Evolutionary conservation across 2,329 filamentous ascomycete species (phyloP), one percentile per base, ranked within the genome.

Genomic region (Xylariaceae sp.): DNA sequence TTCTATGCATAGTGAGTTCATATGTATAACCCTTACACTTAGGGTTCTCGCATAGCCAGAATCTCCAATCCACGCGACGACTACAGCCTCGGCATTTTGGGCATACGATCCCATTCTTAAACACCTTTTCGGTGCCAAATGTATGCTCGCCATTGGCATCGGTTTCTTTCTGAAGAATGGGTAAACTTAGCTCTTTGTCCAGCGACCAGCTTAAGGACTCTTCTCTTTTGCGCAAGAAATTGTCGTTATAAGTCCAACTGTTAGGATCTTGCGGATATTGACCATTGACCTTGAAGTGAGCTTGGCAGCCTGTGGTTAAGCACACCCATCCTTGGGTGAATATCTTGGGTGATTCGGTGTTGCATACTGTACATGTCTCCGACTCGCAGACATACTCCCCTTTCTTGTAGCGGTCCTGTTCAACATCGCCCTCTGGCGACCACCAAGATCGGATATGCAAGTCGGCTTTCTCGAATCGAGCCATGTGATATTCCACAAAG

Each of bases 51-150:
- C 84, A 89, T 19, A 65, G 60, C 83, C 82, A 87, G 1, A 72
- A 69, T 4, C 62, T 63, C 81, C 83, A 89, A 18, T 70, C 61
- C 12, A 73, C 66, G 1, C 85, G 72, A 2, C 78, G 71, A 32
- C 72, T 79, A 51, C 84, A 87, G 31, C 77, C 72, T 0, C 69
- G 64, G 48, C 86, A 89, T 2, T 63, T 44, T 0, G 78, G 79
- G 50, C 86, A 90, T 2, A 85, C 76, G 35, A 88, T 76, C 0
- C 85, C 85, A 38, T 69, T 67, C 53, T 78, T 83, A 42, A 74
- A 78, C 8, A 67, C 59, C 3, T 66, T 63, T 9, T 76, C 71
- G 0, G 74, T 72, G 3, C 76, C 72, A 12, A 65, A 63, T 0
- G 60, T 50, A 9, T 62, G 2, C 19, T 9, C 19, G 3, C n/a